phyloP scores from a whole-genome alignment of 2,329 filamentous ascomycete species.

The Penicillium paneum region DNA sequence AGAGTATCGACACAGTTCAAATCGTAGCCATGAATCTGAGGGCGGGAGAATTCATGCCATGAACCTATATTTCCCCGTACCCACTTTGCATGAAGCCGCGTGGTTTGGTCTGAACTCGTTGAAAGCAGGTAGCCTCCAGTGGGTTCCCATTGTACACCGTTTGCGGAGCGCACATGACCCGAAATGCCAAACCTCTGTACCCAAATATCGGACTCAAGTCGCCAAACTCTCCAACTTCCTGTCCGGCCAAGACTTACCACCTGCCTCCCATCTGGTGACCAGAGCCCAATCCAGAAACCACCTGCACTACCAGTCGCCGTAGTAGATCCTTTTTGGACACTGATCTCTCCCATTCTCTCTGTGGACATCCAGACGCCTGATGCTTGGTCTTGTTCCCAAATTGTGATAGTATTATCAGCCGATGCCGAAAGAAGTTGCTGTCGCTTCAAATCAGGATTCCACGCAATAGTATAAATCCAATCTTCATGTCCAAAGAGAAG shows the following conservation, averaged over 20 bases:
- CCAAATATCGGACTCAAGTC: conserved; percentile 67
- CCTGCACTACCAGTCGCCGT: conserved; percentile 94
- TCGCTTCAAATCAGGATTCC: conserved; percentile 58
- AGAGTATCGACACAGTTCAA: conserved; percentile 88
- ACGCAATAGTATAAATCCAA: conserved; percentile 90
- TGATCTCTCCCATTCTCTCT: conserved; percentile 86
- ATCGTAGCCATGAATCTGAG: conserved; percentile 97
- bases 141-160: conserved; percentile 78
- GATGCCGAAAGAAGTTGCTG: conserved; percentile 82
- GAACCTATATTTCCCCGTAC: conserved; percentile 52
- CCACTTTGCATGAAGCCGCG: conserved; percentile 81
- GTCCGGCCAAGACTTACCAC: conserved; percentile 84
- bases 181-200: conserved; percentile 70
- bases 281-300: conserved; percentile 93
- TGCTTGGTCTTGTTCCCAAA: conserved; percentile 81
- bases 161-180: conserved; percentile 79
- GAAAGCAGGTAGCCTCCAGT: conserved; percentile 82
- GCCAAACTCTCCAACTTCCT: conserved; percentile 90
- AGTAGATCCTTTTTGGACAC: conserved; percentile 89
- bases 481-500: conserved; percentile 93
- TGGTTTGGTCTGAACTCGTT: conserved; percentile 89
- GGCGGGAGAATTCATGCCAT: conserved; percentile 94
- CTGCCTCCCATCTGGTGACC: conserved; percentile 72
- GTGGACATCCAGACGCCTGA: conserved; percentile 91
- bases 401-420: conserved; percentile 88